Evolutionary conservation across 2,329 filamentous ascomycete species (phyloP), one percentile per base, ranked within the genome.

Genomic region (Penicillium polonicum): DNA sequence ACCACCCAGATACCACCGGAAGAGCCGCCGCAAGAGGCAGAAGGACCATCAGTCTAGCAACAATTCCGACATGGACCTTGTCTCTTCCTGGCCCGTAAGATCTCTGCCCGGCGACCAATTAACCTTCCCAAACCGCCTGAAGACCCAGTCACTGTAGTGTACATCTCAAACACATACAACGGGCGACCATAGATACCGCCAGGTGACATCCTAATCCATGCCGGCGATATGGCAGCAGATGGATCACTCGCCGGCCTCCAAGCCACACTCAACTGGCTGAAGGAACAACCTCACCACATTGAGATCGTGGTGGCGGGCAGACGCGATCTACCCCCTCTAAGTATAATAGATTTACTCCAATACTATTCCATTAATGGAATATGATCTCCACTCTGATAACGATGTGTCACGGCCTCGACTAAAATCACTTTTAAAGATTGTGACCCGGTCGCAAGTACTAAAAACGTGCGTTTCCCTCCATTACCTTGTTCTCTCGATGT

Each of bases 51-150:
- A 8, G 42, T n/a, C 8, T 53, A 33, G 51, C 25, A 48, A 48
- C 15, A 21, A 13, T 48, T 53, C 42, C 31, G 23, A 23, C 3
- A 21, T 5, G 3, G 15, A 31, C 51, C 33, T 23, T 53, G n/a
- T 23, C 51, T 53, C n/a, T 53, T 53, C 25, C 25, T 53, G 9
- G 42, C 51, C 35, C 33, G 25, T 23, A 48, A 48, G 42, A 25
- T 48, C 15, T 38, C 39, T 39, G 23, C 25, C 4, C 39, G 21
- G 21, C 42, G 51, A 23, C 42, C 41, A n/a, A 21, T 19, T 5
- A 29, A 27, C 7, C 23, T 23, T 23, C 23, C 23, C 23, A 3
- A 21, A 10, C 23, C 15, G 2, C 27, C 29, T 6, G 5, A 45
- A 2, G 38, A 31, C 3, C 23, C 42, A 2, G n/a, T 53, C 12